Conservation (phyloP, 2,329 filamentous ascomycete species). For the Penicillium italicum region DNA sequence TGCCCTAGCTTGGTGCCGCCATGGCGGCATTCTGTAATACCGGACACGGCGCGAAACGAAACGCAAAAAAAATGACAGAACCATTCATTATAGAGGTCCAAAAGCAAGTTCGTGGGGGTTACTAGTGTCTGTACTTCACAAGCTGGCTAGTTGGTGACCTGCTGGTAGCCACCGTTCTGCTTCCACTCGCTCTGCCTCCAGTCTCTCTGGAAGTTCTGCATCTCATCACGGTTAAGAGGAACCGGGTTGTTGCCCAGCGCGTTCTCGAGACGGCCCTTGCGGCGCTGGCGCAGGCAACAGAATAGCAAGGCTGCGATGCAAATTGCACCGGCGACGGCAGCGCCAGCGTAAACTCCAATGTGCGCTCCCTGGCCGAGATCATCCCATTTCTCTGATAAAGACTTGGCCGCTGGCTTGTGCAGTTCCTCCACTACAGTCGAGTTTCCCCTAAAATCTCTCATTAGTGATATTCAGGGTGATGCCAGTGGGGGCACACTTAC, state of each 20-base stretch:
- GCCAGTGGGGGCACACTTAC: conserved; percentile 28
- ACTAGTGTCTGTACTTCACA: neutral
- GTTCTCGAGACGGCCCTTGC: conserved; percentile 49
- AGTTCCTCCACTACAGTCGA: conserved; percentile 47
- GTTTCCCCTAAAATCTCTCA: conserved; percentile 57
- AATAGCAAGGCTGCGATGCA: conserved; percentile 39
- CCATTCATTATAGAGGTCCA: conserved; percentile 2
- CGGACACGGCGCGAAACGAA: neutral
- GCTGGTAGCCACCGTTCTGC: conserved; percentile 26
- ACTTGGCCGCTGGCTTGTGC: conserved; percentile 35
- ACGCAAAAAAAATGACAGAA: neutral
- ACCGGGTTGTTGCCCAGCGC: conserved; percentile 48
- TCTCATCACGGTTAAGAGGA: conserved; percentile 38
- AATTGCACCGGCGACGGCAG: conserved; percentile 33
- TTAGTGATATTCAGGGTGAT: conserved; percentile 3
- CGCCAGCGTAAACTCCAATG: conserved; percentile 45
- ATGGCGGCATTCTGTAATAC: neutral
- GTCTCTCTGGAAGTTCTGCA: conserved; percentile 37
- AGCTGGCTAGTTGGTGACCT: conserved; percentile 19
- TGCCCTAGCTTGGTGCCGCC: neutral
- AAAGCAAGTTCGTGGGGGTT: conserved; percentile 9
- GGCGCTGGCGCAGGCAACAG: conserved; percentile 51
- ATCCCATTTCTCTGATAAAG: conserved; percentile 42
- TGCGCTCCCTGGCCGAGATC: conserved; percentile 47
- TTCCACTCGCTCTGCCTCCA: conserved; percentile 40